Percentiles rank a stretch among this genome's conserved stretches.
Evolutionary conservation across 164 flowering plant species (phyloP).

Genomic region (Stephania japonica): DNA sequence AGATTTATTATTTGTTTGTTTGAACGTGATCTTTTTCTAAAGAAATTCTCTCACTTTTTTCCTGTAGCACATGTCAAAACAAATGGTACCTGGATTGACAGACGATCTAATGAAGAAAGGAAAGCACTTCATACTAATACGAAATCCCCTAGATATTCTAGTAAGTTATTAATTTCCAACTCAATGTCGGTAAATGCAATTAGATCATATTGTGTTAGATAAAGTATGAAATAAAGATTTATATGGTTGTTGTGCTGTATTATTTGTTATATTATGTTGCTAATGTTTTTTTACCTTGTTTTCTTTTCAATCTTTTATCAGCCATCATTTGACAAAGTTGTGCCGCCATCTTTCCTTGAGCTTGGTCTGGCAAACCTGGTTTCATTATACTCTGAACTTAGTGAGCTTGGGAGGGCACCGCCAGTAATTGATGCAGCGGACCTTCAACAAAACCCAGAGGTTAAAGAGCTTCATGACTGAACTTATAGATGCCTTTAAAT

Average conservation of each 20-base stretch:
- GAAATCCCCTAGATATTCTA: conserved; percentile 80
- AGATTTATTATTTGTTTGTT: background rate
- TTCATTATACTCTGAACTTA: conserved; percentile 66
- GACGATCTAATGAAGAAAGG: conserved; percentile 83
- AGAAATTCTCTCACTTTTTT: background rate
- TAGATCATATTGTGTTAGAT: background rate
- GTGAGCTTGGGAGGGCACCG: conserved; percentile 63
- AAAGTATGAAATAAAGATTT: background rate
- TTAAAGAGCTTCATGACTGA: conserved; percentile 11
- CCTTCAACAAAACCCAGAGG: conserved; percentile 86
- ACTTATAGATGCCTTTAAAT: background rate
- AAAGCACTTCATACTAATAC: conserved; percentile 81
- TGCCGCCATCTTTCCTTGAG: conserved; percentile 67
- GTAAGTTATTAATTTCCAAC: conserved; percentile 32
- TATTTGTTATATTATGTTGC: background rate
- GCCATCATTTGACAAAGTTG: conserved; percentile 84
- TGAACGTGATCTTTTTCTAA: background rate
- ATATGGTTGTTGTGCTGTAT: background rate
- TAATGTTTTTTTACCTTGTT: conserved; percentile 4
- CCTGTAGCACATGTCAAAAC: conserved; percentile 78
- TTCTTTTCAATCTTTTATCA: conserved; percentile 27
- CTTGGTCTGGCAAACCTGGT: conserved; percentile 65
- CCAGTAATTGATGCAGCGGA: conserved; percentile 73
- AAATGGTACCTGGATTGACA: conserved; percentile 60
- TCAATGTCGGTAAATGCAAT: background rate